Percentiles rank a stretch among this genome's conserved stretches.
Conservation (phyloP, 2,329 filamentous ascomycete species). For the Arachnomyces sp. region DNA sequence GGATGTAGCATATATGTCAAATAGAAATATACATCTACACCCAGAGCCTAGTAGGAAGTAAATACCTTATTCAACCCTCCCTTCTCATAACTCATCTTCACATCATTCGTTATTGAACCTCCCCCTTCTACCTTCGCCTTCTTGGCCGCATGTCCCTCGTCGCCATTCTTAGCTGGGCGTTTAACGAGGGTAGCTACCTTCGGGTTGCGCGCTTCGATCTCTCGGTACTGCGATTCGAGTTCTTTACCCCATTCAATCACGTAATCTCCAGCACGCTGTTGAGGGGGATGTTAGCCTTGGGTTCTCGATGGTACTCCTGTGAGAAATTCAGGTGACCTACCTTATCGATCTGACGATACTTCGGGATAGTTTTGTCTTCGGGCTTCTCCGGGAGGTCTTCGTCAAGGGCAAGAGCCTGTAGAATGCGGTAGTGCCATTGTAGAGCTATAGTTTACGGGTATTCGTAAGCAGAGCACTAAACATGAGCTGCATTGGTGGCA, state of each 20-base stretch:
- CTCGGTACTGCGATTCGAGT: slow-evolving; percentile 52
- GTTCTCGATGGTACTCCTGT: slow-evolving; percentile 1
- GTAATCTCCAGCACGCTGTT: slow-evolving; percentile 62
- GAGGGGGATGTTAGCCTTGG: neutral
- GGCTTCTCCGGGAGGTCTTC: slow-evolving; percentile 72
- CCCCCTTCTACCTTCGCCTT: slow-evolving; percentile 35
- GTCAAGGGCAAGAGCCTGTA: slow-evolving; percentile 84
- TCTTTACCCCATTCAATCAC: slow-evolving; percentile 67
- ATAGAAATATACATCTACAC: too few species aligned
- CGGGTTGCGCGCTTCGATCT: slow-evolving; percentile 34
- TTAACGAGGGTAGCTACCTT: slow-evolving; percentile 41
- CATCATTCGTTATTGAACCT: slow-evolving; percentile 26
- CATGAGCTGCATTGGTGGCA: neutral
- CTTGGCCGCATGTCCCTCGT: slow-evolving; percentile 30
- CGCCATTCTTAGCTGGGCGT: slow-evolving; percentile 26
- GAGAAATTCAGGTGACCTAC: slow-evolving; percentile 17
- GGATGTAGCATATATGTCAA: too few species aligned
- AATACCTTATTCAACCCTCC: slow-evolving; percentile 35
- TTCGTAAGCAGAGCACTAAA: slow-evolving; percentile 3
- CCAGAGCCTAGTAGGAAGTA: neutral
- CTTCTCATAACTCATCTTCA: slow-evolving; percentile 34
- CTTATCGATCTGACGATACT: slow-evolving; percentile 81
- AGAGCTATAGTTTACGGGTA: slow-evolving; percentile 42
- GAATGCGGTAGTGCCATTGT: slow-evolving; percentile 94
- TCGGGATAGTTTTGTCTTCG: slow-evolving; percentile 74